A percentile compares a stretch with the other conserved stretches of the same genome.
These are phyloP conservation scores for Syzygium oleosum DNA, from an alignment of 345 rosid genomes.

Conservation along the genomic window DNA sequence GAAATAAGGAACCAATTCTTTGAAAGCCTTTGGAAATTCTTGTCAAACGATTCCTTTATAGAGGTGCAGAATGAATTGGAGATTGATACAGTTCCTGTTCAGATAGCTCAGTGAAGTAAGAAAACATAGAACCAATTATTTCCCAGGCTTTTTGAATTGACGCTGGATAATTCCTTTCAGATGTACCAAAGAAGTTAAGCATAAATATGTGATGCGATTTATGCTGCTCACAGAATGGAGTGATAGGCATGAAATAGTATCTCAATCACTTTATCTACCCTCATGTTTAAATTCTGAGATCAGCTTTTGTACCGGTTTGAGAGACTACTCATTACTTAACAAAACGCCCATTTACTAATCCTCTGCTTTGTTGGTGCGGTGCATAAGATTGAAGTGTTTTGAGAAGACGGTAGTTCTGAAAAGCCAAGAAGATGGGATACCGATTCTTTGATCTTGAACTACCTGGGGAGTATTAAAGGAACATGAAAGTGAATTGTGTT, in stretches of 20 bases:
- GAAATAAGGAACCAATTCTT: not conserved
- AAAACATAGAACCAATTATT: not conserved
- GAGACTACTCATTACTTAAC: not conserved
- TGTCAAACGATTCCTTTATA: not conserved
- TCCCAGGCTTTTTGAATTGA: not conserved
- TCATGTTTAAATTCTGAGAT: not conserved
- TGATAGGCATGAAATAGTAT: not conserved
- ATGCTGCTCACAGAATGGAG: not conserved
- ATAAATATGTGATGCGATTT: not conserved
- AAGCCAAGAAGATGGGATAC: not conserved
- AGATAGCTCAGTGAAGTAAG: not conserved
- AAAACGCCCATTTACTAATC: not conserved
- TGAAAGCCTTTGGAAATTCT: not conserved
- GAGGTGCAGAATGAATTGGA: not conserved
- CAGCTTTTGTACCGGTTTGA: not conserved
- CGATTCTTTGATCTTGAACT: not conserved
- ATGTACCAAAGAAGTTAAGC: not conserved
- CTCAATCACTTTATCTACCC: not conserved
- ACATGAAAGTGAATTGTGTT: not conserved
- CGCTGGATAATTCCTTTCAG: not conserved
- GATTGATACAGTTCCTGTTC: not conserved
- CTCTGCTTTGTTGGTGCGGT: not conserved
- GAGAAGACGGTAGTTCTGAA: not conserved
- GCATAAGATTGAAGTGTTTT: not conserved
- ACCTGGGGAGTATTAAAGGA: not conserved